Percentiles rank a stretch among this genome's conserved stretches.
phyloP scores from a whole-genome alignment of 2,329 filamentous ascomycete species.

The Gliomastix tumulicola region DNA sequence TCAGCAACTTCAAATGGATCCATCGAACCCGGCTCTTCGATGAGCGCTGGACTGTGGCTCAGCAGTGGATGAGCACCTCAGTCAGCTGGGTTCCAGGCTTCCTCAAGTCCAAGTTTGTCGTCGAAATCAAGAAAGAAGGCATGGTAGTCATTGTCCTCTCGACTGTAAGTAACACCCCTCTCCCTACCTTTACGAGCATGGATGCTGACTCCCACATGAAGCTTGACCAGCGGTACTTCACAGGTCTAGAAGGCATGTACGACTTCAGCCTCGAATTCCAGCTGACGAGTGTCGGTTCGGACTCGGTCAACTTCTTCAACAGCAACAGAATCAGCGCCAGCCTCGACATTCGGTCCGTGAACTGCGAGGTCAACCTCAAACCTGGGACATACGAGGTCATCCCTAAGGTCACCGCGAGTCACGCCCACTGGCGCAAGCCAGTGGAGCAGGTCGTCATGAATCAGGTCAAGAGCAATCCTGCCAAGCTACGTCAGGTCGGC shows the following conservation, averaged over 20 bases:
- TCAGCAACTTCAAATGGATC: slow-evolving; percentile 34
- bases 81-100: slow-evolving; percentile 38
- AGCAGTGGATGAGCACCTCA: slow-evolving; percentile 33
- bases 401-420: slow-evolving; percentile 56
- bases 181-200: no score
- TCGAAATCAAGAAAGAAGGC: slow-evolving; percentile 31
- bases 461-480: slow-evolving; percentile 36
- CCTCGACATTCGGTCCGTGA: slow-evolving; percentile 55
- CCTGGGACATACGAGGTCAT: slow-evolving; percentile 62
- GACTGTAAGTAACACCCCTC: slow-evolving; percentile 15
- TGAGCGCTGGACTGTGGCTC: slow-evolving; percentile 34
- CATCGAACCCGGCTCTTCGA: slow-evolving; percentile 40
- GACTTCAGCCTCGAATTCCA: slow-evolving; percentile 33
- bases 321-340: no score
- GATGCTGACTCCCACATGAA: slow-evolving; percentile 9
- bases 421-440: slow-evolving; percentile 33
- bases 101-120: slow-evolving; percentile 33
- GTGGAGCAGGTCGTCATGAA: slow-evolving; percentile 54
- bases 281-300: slow-evolving; percentile 21
- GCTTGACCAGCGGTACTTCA: slow-evolving; percentile 38
- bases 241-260: slow-evolving; percentile 36
- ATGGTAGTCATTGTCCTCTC: slow-evolving; percentile 34
- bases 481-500: slow-evolving; percentile 57
- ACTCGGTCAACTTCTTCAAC: slow-evolving; percentile 12
- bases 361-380: slow-evolving; percentile 64